Evolutionary conservation across 768 basidiomycete species (phyloP).

Genomic region (Boletus coccyginus): DNA sequence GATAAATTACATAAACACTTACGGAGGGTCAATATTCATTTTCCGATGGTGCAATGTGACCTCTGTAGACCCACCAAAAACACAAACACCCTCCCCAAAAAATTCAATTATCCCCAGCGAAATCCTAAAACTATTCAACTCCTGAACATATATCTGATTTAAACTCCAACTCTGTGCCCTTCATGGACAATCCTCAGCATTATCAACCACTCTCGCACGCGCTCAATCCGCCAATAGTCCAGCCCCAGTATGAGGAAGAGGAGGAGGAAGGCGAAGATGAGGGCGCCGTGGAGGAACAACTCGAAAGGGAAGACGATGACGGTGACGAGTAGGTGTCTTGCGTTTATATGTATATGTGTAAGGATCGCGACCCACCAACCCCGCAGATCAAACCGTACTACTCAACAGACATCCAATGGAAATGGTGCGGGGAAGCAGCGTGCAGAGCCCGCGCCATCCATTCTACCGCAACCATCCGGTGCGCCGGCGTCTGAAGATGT

Average conservation of each 20-base stretch:
- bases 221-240: constrained; percentile 51
- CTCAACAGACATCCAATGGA: constrained; percentile 14
- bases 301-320: constrained; percentile 47
- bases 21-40: constrained; percentile 23
- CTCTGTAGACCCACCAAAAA: constrained; percentile 28
- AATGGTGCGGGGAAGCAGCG: constrained; percentile 20
- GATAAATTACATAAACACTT: constrained; percentile 20
- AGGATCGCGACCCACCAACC: constrained; percentile 5
- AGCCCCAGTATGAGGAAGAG: constrained; percentile 45
- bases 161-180: background rate
- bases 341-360: constrained; percentile 1
- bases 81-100: constrained; percentile 26
- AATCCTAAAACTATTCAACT: constrained; percentile 24
- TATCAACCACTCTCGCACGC: constrained; percentile 82
- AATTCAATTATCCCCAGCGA: constrained; percentile 33
- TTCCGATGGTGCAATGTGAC: constrained; percentile 27
- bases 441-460: constrained; percentile 26
- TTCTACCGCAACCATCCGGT: constrained; percentile 22
- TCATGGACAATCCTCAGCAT: constrained; percentile 70
- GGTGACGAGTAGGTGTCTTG: constrained; percentile 32
- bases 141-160: constrained; percentile 23
- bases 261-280: constrained; percentile 76
- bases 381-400: constrained; percentile 23
- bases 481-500: constrained; percentile 29
- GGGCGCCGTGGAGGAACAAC: constrained; percentile 67